phyloP scores from a whole-genome alignment of 805 yeast genomes.

The Kodamaea neixiangensis region DNA sequence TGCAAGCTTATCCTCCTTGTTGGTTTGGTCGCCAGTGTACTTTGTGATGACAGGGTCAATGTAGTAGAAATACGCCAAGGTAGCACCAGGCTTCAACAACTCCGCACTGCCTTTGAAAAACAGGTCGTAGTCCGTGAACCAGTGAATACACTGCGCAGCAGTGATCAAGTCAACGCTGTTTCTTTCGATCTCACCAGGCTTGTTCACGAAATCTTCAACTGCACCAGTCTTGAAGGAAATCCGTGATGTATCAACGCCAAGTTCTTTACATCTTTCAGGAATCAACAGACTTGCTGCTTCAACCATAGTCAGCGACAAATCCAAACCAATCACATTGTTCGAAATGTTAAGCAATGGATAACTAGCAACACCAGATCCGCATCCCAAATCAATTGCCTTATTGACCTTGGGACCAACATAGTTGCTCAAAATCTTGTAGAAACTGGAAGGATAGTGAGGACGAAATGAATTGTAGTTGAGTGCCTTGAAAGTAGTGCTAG shows the following conservation, averaged over 20 bases:
- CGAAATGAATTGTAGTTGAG: constrained; percentile 40
- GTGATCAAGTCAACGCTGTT: constrained; percentile 38
- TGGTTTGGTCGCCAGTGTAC: constrained; percentile 19
- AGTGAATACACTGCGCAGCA: constrained; percentile 45
- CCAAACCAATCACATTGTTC: constrained; percentile 45
- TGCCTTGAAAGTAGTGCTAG: constrained; percentile 33
- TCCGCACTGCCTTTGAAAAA: constrained; percentile 34
- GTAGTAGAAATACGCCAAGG: constrained; percentile 45
- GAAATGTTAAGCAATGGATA: constrained; percentile 44
- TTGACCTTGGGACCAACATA: constrained; percentile 21
- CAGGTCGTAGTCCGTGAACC: constrained; percentile 39
- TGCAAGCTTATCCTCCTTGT: constrained; percentile 16
- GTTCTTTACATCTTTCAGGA: constrained; percentile 11
- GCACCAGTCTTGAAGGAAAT: constrained; percentile 34
- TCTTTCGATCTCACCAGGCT: constrained; percentile 15
- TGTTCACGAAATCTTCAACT: constrained; percentile 26
- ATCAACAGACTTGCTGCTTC: constrained; percentile 39
- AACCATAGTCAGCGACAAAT: constrained; percentile 50
- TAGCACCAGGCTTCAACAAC: constrained; percentile 42
- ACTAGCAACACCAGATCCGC: constrained; percentile 57
- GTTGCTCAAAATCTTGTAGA: constrained; percentile 30
- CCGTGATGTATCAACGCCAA: constrained; percentile 18
- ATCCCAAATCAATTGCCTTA: constrained; percentile 45
- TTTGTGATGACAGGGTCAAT: constrained; percentile 40
- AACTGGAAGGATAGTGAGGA: constrained; percentile 43